Conservation (phyloP, 202 grass and related monocot species). For the Setaria italica region DNA sequence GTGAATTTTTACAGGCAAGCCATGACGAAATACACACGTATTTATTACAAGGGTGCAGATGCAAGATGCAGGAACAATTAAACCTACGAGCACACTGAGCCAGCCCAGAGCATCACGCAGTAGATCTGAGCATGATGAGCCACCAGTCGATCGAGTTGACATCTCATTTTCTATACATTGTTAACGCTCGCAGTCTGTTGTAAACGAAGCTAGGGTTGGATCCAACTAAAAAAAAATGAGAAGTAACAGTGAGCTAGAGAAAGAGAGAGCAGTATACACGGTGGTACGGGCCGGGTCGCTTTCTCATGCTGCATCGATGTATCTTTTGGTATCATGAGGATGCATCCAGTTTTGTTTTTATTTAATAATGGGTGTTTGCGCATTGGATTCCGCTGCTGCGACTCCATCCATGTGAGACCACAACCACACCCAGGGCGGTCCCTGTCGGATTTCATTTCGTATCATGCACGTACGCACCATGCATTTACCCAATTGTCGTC, state of each 20-base stretch:
- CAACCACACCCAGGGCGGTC: not conserved
- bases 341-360: constrained; percentile 16
- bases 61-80: not conserved
- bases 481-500: constrained; percentile 25
- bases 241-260: not conserved
- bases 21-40: not conserved
- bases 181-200: not conserved
- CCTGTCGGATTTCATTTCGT: constrained; percentile 51
- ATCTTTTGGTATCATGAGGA: constrained; percentile 37
- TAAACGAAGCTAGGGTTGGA: constrained; percentile 6
- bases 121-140: constrained; percentile 1
- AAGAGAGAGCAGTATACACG: not conserved
- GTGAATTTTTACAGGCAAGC: not conserved
- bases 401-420: constrained; percentile 37
- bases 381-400: constrained; percentile 53
- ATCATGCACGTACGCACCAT: constrained; percentile 23
- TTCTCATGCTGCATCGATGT: constrained; percentile 33
- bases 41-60: not conserved
- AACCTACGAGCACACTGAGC: not conserved
- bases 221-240: not conserved
- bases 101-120: not conserved
- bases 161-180: constrained; percentile 37
- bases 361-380: constrained; percentile 17
- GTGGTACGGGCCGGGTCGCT: constrained; percentile 27
- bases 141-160: constrained; percentile 35